phyloP scores from a whole-genome alignment of 176 grass and related monocot genomes.

The Oryza coarctata region DNA sequence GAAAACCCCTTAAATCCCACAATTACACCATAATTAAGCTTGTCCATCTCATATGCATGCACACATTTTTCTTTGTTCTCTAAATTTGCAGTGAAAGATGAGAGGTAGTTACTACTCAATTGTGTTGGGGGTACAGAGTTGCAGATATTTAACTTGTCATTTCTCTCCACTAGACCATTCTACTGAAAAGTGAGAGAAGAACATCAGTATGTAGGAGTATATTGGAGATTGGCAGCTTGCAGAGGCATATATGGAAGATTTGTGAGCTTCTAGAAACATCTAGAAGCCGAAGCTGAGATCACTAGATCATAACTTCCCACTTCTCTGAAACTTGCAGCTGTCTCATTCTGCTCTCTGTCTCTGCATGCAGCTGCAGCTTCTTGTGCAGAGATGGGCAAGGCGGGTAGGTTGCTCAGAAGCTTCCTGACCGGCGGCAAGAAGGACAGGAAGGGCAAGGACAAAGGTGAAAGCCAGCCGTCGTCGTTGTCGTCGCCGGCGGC shows the following conservation, averaged over 20 bases:
- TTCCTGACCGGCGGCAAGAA: slow-evolving; percentile 56
- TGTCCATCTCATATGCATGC: background rate
- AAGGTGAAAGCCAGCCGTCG: slow-evolving; percentile 14
- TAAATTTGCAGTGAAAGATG: background rate
- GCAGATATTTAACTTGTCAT: slow-evolving; percentile 10
- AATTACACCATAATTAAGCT: background rate
- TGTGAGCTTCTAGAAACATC: background rate
- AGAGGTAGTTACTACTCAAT: background rate
- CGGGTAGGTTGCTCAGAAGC: slow-evolving; percentile 69
- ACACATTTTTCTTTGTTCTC: background rate
- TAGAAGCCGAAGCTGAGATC: background rate
- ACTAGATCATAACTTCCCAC: background rate
- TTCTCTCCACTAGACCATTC: background rate
- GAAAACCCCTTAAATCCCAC: slow-evolving; percentile 18
- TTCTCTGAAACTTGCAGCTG: background rate
- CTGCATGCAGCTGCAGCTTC: too few species aligned
- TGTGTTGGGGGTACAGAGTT: slow-evolving; percentile 25
- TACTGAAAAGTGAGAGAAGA: background rate
- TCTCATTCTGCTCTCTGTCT: too few species aligned
- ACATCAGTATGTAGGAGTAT: background rate
- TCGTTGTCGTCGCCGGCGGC: background rate
- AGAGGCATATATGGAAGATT: background rate
- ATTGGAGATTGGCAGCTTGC: slow-evolving; percentile 11
- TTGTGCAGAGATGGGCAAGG: slow-evolving; percentile 54
- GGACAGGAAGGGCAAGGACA: slow-evolving; percentile 25